Evolutionary conservation across 208 protist genomes (phyloP), one percentile per base, ranked within the genome.

Genomic region (Crithidia thermophila): DNA sequence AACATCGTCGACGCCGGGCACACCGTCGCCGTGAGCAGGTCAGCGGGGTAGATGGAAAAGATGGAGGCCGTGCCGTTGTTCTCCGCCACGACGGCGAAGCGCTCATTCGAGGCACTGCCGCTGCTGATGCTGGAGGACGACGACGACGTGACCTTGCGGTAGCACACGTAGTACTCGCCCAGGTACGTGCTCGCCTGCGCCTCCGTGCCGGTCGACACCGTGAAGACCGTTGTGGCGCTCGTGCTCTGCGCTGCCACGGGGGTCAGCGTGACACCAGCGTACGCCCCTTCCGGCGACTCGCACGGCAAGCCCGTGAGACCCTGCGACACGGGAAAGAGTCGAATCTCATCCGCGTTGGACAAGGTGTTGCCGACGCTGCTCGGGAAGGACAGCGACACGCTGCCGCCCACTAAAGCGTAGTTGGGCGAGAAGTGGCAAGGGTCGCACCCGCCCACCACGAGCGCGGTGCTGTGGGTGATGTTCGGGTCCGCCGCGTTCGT

Each of bases 91-190:
- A 92, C 58, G 16, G 84, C 84, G 65, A 88, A 93, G 46, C 43
- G 42, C 45, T 28, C 58, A 0, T 4, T 36, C n/a, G 40, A n/a
- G 5, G 42, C 36, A 21, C 36, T 37, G 27, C 47, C 37, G 57
- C 51, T 45, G 67, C 51, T n/a, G 25, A 42, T 27, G 40, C 25
- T 45, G 27, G 27, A 65, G 28, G 43, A 27, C 0, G 60, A 9
- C 25, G 67, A 49, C 23, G 30, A 20, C 3, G 50, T 66, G 16
- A 53, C 42, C 58, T 84, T 82, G 31, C 66, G 73, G 70, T 97
- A 97, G 68, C 92, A 97, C 9, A 90, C 55, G 75, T 91, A 87
- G 76, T 97, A 97, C 62, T 89, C 81, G 2, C 88, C 91, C 0
- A 86, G 50, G 71, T 83, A 90, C n/a, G 23, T 50, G 31, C 52